A percentile compares a stretch with the other conserved stretches of the same genome.
Evolutionary conservation across 2,329 filamentous ascomycete genomes (phyloP).

Genomic region (Scedosporium boydii): DNA sequence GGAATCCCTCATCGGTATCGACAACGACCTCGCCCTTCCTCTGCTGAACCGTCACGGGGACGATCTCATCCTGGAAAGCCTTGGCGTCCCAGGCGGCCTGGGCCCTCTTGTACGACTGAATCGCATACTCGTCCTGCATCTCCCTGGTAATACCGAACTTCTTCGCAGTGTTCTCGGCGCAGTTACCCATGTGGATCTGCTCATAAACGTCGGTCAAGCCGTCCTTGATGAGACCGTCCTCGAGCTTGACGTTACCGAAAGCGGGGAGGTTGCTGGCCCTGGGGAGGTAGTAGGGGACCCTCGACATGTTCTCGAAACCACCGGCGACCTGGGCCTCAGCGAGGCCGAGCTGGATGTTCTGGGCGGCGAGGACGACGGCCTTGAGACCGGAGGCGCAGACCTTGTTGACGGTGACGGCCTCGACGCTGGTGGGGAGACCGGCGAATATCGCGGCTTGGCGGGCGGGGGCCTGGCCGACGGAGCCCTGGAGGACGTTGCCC

Average conservation of each 20-base stretch:
- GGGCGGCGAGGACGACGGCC: conserved; percentile 79
- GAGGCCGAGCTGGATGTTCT: conserved; percentile 88
- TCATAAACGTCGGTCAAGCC: conserved; percentile 95
- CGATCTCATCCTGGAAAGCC: conserved; percentile 82
- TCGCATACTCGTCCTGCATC: conserved; percentile 85
- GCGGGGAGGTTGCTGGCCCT: conserved; percentile 72
- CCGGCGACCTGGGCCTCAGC: conserved; percentile 84
- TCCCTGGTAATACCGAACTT: conserved; percentile 72
- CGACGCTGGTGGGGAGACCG: conserved; percentile 68
- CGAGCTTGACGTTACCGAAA: conserved; percentile 79
- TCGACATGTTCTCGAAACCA: conserved; percentile 97
- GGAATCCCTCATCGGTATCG: conserved; percentile 79
- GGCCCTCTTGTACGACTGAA: conserved; percentile 79
- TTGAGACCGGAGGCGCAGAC: conserved; percentile 95
- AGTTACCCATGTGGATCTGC: conserved; percentile 96
- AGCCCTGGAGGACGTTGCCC: conserved; percentile 85
- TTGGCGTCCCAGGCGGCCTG: conserved; percentile 80
- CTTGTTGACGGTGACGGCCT: conserved; percentile 94
- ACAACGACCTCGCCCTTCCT: conserved; percentile 77
- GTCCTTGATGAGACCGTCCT: conserved; percentile 90
- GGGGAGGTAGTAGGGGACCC: conserved; percentile 82
- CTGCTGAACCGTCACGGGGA: conserved; percentile 72
- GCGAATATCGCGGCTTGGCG: conserved; percentile 86
- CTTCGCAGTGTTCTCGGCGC: conserved; percentile 89
- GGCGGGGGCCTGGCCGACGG: conserved; percentile 81